A percentile compares a stretch with the other conserved stretches of the same genome.
phyloP scores from a whole-genome alignment of 164 flowering plant species.

The Macadamia integrifolia region DNA sequence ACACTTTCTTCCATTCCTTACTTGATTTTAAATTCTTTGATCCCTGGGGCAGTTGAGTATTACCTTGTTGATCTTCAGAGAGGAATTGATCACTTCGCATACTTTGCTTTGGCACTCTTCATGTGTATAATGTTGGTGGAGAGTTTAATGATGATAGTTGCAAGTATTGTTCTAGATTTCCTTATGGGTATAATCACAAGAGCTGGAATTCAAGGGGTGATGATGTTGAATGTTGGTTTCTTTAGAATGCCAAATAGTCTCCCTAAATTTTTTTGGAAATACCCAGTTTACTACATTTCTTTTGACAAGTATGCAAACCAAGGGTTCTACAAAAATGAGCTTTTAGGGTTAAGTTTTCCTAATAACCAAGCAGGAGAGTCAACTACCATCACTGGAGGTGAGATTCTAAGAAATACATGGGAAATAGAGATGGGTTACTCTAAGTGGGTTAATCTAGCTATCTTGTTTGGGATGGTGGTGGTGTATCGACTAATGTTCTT shows the following conservation, averaged over 20 bases:
- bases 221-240: too few relatives aligned
- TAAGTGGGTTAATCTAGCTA: too few relatives aligned
- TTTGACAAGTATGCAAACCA: constrained; percentile 42
- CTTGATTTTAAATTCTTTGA: constrained; percentile 35
- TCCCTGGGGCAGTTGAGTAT: constrained; percentile 49
- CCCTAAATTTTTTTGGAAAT: constrained; percentile 51
- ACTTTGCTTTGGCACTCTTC: constrained; percentile 22
- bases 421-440: too few relatives aligned
- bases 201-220: too few relatives aligned
- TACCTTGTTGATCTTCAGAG: constrained; percentile 35
- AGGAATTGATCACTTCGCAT: constrained; percentile 15
- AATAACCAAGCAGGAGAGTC: constrained; percentile 9
- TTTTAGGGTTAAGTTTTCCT: constrained; percentile 6
- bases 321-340: constrained; percentile 10
- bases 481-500: too few relatives aligned
- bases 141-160: too few relatives aligned
- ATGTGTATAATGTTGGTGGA: too few relatives aligned
- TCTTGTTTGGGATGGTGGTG: too few relatives aligned
- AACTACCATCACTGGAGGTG: constrained; percentile 22
- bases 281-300: constrained; percentile 47
- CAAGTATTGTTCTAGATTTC: too few relatives aligned
- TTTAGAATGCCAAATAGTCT: constrained; percentile 1
- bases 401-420: background rate
- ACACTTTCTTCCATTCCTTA: background rate
- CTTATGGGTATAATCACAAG: too few relatives aligned